A percentile compares a stretch with the other conserved stretches of the same genome.
Evolutionary conservation across 768 basidiomycete genomes (phyloP).

Genomic region (Scleroderma bovista): DNA sequence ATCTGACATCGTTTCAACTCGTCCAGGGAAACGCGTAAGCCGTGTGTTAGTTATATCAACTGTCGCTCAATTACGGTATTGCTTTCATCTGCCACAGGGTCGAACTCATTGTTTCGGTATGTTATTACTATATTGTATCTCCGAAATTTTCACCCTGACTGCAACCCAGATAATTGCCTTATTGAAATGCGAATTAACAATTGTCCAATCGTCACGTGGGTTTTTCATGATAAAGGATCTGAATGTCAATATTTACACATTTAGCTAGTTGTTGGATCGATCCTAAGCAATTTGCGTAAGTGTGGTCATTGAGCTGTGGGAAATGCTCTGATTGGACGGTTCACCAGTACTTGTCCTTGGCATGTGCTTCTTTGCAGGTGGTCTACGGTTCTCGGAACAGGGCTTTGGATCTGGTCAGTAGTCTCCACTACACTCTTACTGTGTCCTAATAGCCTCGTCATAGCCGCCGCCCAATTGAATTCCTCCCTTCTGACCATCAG

Average conservation of each 20-base stretch:
- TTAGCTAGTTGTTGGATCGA: conserved; percentile 67
- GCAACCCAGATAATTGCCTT: conserved; percentile 64
- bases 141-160: not conserved
- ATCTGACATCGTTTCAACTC: not conserved
- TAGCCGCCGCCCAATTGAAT: conserved; percentile 69
- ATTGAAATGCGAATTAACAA: conserved; percentile 70
- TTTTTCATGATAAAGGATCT: conserved; percentile 3
- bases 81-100: conserved; percentile 29
- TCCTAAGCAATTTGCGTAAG: conserved; percentile 70
- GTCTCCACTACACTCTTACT: too few species aligned
- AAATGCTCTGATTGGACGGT: not conserved
- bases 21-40: conserved; percentile 29
- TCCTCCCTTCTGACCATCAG: conserved; percentile 71
- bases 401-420: conserved; percentile 60
- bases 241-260: conserved; percentile 1
- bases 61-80: not conserved
- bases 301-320: not conserved
- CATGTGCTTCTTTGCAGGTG: conserved; percentile 82
- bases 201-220: conserved; percentile 79
- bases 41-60: not conserved
- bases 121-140: conserved; percentile 16
- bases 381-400: conserved; percentile 71
- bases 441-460: not conserved
- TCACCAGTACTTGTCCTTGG: conserved; percentile 73
- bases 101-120: conserved; percentile 66